These are phyloP conservation scores for Solioccasus polychromus DNA, from an alignment of 768 basidiomycete species.

Conservation along the genomic window DNA sequence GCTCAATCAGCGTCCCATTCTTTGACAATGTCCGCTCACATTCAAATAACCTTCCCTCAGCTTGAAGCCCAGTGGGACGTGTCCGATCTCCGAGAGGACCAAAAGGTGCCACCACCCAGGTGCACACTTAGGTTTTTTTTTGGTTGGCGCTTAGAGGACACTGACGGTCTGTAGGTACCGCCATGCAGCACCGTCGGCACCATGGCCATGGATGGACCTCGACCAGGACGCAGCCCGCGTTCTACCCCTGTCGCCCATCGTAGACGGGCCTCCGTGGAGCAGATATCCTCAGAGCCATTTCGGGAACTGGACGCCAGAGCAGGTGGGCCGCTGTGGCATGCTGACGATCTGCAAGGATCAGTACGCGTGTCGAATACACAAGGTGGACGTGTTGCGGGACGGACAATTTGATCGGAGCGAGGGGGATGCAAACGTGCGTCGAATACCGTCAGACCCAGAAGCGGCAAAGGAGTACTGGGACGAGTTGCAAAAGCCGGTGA, in stretches of 20 bases:
- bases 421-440: neutral
- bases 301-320: conserved; percentile 52
- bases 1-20: no score
- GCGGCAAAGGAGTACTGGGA: conserved; percentile 26
- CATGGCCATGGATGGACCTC: conserved; percentile 44
- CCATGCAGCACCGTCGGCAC: conserved; percentile 39
- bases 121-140: no score
- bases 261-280: conserved; percentile 23
- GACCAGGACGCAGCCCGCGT: conserved; percentile 21
- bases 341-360: conserved; percentile 15
- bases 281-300: conserved; percentile 51
- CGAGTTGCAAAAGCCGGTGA: conserved; percentile 25
- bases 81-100: neutral
- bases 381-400: conserved; percentile 15
- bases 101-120: neutral
- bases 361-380: conserved; percentile 19
- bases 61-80: neutral
- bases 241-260: neutral
- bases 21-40: neutral
- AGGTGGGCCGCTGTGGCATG: conserved; percentile 38
- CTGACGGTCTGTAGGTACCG: conserved; percentile 32
- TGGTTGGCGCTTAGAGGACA: no score
- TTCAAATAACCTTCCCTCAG: neutral
- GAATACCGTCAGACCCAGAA: conserved; percentile 14
- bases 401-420: conserved; percentile 17